A percentile compares a stretch with the other conserved stretches of the same genome.
Conservation (phyloP, 2,329 filamentous ascomycete species). For the Aspergillus sp. region DNA sequence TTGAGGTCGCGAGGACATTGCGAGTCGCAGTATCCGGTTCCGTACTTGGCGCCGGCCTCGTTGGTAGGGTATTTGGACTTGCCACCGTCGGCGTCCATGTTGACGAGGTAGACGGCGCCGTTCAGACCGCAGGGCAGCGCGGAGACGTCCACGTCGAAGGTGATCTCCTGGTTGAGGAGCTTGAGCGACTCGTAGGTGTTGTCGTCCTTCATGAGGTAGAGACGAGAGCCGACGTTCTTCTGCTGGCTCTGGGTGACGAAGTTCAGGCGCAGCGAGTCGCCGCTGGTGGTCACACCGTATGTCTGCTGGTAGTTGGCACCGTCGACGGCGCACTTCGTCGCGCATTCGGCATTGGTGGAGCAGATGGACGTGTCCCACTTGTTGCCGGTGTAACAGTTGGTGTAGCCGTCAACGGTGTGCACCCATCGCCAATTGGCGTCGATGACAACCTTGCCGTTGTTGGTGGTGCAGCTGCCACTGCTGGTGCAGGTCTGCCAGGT, state of each 20-base stretch:
- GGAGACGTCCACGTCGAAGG: constrained; percentile 71
- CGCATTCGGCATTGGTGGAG: constrained; percentile 51
- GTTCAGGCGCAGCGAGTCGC: constrained; percentile 49
- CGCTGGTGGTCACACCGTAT: constrained; percentile 54
- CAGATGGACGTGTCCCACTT: constrained; percentile 51
- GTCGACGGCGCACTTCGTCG: constrained; percentile 57
- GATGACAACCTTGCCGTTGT: constrained; percentile 51
- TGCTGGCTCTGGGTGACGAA: constrained; percentile 43
- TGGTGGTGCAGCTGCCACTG: constrained; percentile 52
- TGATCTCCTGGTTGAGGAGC: constrained; percentile 67
- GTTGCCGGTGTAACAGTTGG: constrained; percentile 61
- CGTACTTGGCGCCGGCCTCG: constrained; percentile 59
- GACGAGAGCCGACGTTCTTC: constrained; percentile 50
- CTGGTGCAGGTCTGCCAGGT: constrained; percentile 53
- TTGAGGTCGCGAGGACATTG: constrained; percentile 56
- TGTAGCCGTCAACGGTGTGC: constrained; percentile 48
- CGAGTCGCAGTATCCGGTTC: constrained; percentile 64
- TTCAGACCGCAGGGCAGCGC: constrained; percentile 69
- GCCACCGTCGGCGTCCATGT: constrained; percentile 63
- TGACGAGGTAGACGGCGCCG: constrained; percentile 66
- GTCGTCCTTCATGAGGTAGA: constrained; percentile 64
- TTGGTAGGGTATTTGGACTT: constrained; percentile 51
- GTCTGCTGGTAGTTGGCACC: constrained; percentile 55
- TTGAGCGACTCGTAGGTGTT: constrained; percentile 65
- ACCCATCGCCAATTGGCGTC: constrained; percentile 62